These are phyloP conservation scores for Baeospora myosura DNA, from an alignment of 1,284 basidiomycete genomes.

Conservation along the genomic window DNA sequence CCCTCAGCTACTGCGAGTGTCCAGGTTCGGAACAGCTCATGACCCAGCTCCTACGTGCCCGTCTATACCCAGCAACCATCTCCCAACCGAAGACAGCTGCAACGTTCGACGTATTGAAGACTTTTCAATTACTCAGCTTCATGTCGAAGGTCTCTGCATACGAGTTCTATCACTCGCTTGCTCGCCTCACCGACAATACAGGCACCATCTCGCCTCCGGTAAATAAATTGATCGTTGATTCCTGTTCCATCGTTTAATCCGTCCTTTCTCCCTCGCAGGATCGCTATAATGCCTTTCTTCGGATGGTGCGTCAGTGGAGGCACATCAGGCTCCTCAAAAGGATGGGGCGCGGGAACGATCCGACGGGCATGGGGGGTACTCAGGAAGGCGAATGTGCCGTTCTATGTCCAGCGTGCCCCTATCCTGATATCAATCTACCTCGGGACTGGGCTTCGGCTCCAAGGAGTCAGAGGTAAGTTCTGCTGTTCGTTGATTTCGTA, in stretches of 20 bases:
- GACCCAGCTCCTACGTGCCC: constrained; percentile 17
- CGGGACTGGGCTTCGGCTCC: constrained; percentile 3
- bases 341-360: neutral
- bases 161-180: constrained; percentile 16
- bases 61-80: constrained; percentile 18
- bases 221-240: neutral
- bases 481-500: too few species aligned
- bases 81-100: constrained; percentile 11
- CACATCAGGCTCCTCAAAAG: constrained; percentile 18
- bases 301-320: constrained; percentile 13
- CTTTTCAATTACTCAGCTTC: constrained; percentile 14
- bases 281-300: constrained; percentile 12
- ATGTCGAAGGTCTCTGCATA: constrained; percentile 20
- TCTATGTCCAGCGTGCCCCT: constrained; percentile 2
- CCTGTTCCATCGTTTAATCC: neutral
- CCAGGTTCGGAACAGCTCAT: neutral
- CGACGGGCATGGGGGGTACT: neutral
- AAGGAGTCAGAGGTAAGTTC: too few species aligned
- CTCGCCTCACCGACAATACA: neutral
- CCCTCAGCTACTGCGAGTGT: constrained; percentile 17
- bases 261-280: too few species aligned
- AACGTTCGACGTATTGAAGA: constrained; percentile 14
- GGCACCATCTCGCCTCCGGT: neutral
- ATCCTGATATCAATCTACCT: neutral
- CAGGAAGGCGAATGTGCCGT: neutral